These are phyloP conservation scores for Fusarium sp. DNA, from an alignment of 2,329 filamentous ascomycete species.

Conservation along the genomic window DNA sequence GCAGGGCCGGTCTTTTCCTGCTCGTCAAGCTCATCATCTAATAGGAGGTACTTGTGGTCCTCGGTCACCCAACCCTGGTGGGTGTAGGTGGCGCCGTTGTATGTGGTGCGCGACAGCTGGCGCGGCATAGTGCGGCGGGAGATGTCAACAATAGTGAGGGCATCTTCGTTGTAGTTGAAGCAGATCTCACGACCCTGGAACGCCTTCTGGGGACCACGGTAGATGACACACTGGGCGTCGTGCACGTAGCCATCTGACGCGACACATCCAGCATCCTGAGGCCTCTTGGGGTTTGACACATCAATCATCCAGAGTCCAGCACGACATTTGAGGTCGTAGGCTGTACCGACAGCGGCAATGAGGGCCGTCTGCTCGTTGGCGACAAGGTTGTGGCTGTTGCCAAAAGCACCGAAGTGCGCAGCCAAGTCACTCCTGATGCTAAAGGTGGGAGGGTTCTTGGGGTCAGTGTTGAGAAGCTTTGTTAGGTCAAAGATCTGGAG, in stretches of 20 bases:
- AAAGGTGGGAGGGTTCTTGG: slow-evolving; percentile 8
- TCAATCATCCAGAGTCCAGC: slow-evolving; percentile 20
- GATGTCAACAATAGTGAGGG: slow-evolving; percentile 16
- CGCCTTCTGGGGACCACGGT: slow-evolving; percentile 2
- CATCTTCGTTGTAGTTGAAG: slow-evolving; percentile 23
- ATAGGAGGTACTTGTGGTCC: slow-evolving; percentile 57
- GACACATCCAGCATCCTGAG: slow-evolving; percentile 14
- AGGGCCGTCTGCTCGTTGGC: slow-evolving; percentile 1
- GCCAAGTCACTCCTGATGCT: slow-evolving; percentile 10
- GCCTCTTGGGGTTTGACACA: slow-evolving; percentile 3
- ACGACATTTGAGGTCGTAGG: slow-evolving; percentile 8
- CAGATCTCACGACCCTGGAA: slow-evolving; percentile 19
- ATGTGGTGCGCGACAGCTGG: slow-evolving; percentile 18
- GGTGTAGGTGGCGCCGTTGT: slow-evolving; percentile 17
- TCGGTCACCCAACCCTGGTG: slow-evolving; percentile 68
- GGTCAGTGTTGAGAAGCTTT: slow-evolving; percentile 57
- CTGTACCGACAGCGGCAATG: slow-evolving; percentile 7
- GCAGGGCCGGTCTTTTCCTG: slow-evolving; percentile 55
- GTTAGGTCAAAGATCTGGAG: slow-evolving; percentile 74
- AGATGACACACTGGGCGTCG: slow-evolving; percentile 20
- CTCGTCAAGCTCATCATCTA: slow-evolving; percentile 68
- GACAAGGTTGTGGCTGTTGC: slow-evolving; percentile 21
- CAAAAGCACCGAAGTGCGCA: slow-evolving; percentile 4
- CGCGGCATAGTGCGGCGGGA: slow-evolving; percentile 15
- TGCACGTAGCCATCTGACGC: slow-evolving; percentile 2